A percentile compares a stretch with the other conserved stretches of the same genome.
Conservation (phyloP, 352 stramenopile species). For the Phytophthora litchii region DNA sequence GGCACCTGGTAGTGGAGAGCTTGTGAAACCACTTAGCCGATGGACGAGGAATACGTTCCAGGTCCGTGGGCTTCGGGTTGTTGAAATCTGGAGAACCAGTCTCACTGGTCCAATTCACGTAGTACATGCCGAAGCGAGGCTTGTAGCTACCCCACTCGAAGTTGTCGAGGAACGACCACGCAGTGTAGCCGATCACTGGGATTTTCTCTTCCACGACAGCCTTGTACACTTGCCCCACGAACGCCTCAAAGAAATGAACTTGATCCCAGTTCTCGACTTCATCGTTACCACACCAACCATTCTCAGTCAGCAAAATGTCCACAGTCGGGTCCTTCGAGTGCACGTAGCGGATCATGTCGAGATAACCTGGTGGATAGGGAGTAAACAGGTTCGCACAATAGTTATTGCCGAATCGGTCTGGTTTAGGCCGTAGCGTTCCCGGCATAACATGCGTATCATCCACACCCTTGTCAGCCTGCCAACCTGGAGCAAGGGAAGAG, state of each 20-base stretch:
- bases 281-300: constrained; percentile 51
- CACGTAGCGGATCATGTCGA: constrained; percentile 45
- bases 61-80: constrained; percentile 35
- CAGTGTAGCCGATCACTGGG: constrained; percentile 40
- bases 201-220: constrained; percentile 47
- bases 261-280: constrained; percentile 50
- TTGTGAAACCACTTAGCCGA: constrained; percentile 48
- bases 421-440: constrained; percentile 49
- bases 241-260: constrained; percentile 46
- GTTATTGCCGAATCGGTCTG: constrained; percentile 41
- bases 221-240: constrained; percentile 47
- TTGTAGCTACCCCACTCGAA: constrained; percentile 53
- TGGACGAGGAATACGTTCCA: constrained; percentile 39
- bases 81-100: constrained; percentile 33
- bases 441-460: constrained; percentile 57
- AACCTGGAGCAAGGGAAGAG: constrained; percentile 38
- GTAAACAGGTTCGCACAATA: constrained; percentile 47
- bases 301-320: constrained; percentile 51
- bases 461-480: constrained; percentile 50
- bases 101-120: constrained; percentile 59
- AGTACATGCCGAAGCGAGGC: constrained; percentile 63
- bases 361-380: constrained; percentile 46
- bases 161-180: constrained; percentile 49
- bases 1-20: constrained; percentile 32
- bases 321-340: constrained; percentile 44